Evolutionary conservation across 345 rosid species (phyloP), one percentile per base, ranked within the genome.

Genomic region (Citrus reticulata): DNA sequence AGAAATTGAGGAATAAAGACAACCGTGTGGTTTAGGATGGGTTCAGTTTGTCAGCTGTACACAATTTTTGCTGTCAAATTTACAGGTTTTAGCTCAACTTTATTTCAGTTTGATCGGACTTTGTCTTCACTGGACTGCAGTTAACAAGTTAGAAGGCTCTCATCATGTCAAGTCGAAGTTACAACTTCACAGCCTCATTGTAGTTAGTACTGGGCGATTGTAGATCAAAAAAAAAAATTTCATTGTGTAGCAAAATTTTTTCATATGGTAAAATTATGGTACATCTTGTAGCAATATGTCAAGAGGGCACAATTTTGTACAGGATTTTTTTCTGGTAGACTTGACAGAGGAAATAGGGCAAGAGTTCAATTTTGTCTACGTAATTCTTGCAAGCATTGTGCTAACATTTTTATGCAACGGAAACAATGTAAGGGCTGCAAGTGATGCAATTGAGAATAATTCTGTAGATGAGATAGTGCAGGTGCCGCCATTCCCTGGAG

Each of bases 1-100:
- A 68, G 88, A 83, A 11, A 19, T 82, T 35, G 85, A 87, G 34
- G 84, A 85, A 58, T 83, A 72, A 69, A 79, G 78, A 57, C 77
- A 54, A 70, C 11, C 9, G 2, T 17, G 6, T 6, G 32, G 27
- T 29, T 59, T 2, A 17, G 9, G 61, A 68, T 19, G 61, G 39
- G 63, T 69, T 61, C 10, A 13, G 16, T 34, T 59, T 30, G 40
- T 66, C 37, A 32, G 63, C 10, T n/a, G 32, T 9, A n/a, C 4
- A 17, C 64, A 32, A 72, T 57, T 57, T 32, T 72, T 34, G 42
- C 46, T 34, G 64, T 30, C 51, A 54, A 70, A 72, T 20, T 20
- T 67, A n/a, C 70, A 20, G 62, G 62, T 58, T 58, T 7, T 58
- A n/a, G 10, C 25, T 7, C 5, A 11, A n/a, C 29, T 59, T 59